A percentile compares a stretch with the other conserved stretches of the same genome.
Conservation (phyloP, 2,329 filamentous ascomycete species). For the Grosmannia huntii region DNA sequence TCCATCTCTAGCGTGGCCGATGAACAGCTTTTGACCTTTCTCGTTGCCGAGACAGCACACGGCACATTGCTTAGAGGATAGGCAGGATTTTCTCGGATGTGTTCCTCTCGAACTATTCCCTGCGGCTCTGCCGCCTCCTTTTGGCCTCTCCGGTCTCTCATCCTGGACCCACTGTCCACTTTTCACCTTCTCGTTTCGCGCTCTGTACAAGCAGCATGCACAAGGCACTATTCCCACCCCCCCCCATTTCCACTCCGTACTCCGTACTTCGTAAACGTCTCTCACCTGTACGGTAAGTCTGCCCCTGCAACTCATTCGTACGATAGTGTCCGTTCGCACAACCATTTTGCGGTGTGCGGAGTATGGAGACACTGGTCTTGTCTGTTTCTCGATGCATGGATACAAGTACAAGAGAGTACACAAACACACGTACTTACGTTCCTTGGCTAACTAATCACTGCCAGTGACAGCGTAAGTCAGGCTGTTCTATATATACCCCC, state of each 20-base stretch:
- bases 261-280: neutral
- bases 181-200: neutral
- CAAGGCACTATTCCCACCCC: neutral
- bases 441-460: neutral
- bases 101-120: neutral
- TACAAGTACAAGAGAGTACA: neutral
- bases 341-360: constrained; percentile 1
- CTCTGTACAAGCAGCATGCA: neutral
- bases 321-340: neutral
- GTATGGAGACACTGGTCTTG: neutral
- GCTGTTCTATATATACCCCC: neutral
- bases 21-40: neutral
- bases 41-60: neutral
- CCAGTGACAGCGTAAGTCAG: neutral
- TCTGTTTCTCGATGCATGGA: neutral
- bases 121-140: neutral
- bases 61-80: neutral
- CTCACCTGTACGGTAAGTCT: neutral
- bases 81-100: neutral
- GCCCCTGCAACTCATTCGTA: neutral
- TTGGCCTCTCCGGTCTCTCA: neutral
- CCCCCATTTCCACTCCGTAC: neutral
- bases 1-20: too few relatives aligned
- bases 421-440: neutral
- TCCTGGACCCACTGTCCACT: neutral